phyloP scores from a whole-genome alignment of 768 basidiomycete genomes.

The Amanita rubescens region DNA sequence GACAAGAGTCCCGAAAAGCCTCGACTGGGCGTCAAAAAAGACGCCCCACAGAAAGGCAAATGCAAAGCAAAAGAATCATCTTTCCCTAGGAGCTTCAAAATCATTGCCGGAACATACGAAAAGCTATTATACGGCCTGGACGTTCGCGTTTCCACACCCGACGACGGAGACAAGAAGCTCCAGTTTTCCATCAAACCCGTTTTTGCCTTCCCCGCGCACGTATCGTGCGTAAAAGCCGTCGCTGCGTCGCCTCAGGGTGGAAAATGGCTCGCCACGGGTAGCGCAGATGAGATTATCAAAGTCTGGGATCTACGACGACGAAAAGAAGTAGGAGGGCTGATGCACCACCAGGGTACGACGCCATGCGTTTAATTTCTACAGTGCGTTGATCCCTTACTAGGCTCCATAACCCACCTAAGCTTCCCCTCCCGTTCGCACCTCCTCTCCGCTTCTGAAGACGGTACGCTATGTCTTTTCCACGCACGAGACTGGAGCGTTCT shows the following conservation, averaged over 20 bases:
- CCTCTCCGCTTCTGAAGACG: constrained; percentile 88
- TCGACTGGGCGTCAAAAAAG: too few relatives aligned
- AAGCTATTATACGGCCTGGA: constrained; percentile 90
- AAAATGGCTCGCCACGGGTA: constrained; percentile 94
- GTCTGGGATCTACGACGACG: constrained; percentile 90
- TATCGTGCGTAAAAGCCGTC: constrained; percentile 86
- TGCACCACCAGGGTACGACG: constrained; percentile 84
- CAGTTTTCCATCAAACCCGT: constrained; percentile 57
- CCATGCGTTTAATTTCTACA: neutral
- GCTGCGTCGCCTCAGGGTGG: constrained; percentile 84
- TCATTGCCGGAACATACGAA: constrained; percentile 93
- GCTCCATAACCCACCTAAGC: constrained; percentile 82
- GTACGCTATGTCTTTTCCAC: constrained; percentile 82
- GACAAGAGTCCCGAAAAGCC: neutral
- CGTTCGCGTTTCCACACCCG: constrained; percentile 37
- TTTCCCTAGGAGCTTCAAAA: constrained; percentile 60
- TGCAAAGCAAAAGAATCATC: neutral
- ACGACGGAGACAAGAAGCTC: constrained; percentile 13
- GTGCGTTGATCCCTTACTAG: constrained; percentile 29
- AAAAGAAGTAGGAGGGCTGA: constrained; percentile 91
- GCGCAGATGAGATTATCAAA: constrained; percentile 94
- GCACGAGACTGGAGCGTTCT: constrained; percentile 93
- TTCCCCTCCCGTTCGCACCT: constrained; percentile 90
- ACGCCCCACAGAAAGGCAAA: too few relatives aligned
- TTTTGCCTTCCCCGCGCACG: constrained; percentile 96